These are phyloP conservation scores for Phaeosphaeriaceae sp. DNA, from an alignment of 2,329 filamentous ascomycete genomes.

Conservation along the genomic window DNA sequence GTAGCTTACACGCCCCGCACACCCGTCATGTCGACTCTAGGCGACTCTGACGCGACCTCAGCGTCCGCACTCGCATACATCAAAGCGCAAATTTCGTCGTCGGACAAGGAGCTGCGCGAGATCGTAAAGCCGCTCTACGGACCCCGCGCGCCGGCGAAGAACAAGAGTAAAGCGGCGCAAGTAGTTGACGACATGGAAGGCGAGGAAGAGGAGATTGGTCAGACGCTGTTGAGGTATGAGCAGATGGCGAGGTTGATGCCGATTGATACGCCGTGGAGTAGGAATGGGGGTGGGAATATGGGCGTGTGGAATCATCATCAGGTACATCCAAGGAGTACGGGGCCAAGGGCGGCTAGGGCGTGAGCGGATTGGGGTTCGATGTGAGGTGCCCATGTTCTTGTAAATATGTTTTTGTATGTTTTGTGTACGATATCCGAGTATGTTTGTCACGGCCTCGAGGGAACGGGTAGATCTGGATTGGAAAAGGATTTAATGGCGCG, in stretches of 20 bases:
- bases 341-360: slow-evolving; percentile 4
- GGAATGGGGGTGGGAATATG: slow-evolving; percentile 3
- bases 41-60: slow-evolving; percentile 46
- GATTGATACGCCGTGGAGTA: slow-evolving; percentile 32
- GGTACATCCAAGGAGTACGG: slow-evolving; percentile 22
- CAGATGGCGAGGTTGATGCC: slow-evolving; percentile 37
- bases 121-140: slow-evolving; percentile 66
- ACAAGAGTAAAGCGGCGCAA: not conserved
- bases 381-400: not conserved
- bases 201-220: slow-evolving; percentile 16
- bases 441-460: not conserved
- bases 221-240: slow-evolving; percentile 29
- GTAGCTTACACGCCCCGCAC: slow-evolving; percentile 77
- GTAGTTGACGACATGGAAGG: slow-evolving; percentile 10
- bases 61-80: slow-evolving; percentile 66
- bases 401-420: not conserved
- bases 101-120: slow-evolving; percentile 75
- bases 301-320: slow-evolving; percentile 8
- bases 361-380: too few species aligned
- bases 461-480: too few species aligned
- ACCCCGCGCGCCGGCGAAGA: slow-evolving; percentile 11
- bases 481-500: too few species aligned
- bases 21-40: slow-evolving; percentile 80
- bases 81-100: slow-evolving; percentile 80
- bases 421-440: not conserved